A percentile compares a stretch with the other conserved stretches of the same genome.
Conservation (phyloP, 1,284 basidiomycete species). For the Fistulina hepatica region DNA sequence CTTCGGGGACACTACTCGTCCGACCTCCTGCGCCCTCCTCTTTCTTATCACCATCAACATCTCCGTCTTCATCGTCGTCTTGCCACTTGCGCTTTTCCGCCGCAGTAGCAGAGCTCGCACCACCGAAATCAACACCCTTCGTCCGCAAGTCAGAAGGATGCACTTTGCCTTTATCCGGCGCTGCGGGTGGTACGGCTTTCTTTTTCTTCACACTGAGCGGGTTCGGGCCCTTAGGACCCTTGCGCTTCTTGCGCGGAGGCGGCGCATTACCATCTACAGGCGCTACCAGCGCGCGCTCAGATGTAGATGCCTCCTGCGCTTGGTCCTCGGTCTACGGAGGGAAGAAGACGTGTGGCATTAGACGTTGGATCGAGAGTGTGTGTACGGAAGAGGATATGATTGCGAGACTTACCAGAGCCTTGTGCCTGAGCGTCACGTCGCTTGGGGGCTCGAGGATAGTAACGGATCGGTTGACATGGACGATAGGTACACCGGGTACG, state of each 20-base stretch:
- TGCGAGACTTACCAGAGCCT: conserved; percentile 41
- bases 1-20: neutral
- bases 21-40: neutral
- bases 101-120: too few relatives aligned
- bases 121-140: conserved; percentile 19
- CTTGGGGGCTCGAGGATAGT: conserved; percentile 85
- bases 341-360: neutral
- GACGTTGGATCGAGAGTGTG: neutral
- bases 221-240: conserved; percentile 80
- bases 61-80: neutral
- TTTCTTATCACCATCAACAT: neutral
- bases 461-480: conserved; percentile 84
- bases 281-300: conserved; percentile 34
- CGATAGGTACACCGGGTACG: conserved; percentile 75
- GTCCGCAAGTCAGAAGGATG: conserved; percentile 15
- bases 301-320: conserved; percentile 34
- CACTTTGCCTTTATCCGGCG: conserved; percentile 14
- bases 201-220: conserved; percentile 91
- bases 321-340: conserved; percentile 42
- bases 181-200: conserved; percentile 23
- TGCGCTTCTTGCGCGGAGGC: conserved; percentile 47
- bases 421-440: conserved; percentile 59
- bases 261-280: conserved; percentile 13
- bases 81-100: neutral
- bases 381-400: conserved; percentile 1